Evolutionary conservation across 2,329 filamentous ascomycete genomes (phyloP).

Genomic region (Coniella lustricola): DNA sequence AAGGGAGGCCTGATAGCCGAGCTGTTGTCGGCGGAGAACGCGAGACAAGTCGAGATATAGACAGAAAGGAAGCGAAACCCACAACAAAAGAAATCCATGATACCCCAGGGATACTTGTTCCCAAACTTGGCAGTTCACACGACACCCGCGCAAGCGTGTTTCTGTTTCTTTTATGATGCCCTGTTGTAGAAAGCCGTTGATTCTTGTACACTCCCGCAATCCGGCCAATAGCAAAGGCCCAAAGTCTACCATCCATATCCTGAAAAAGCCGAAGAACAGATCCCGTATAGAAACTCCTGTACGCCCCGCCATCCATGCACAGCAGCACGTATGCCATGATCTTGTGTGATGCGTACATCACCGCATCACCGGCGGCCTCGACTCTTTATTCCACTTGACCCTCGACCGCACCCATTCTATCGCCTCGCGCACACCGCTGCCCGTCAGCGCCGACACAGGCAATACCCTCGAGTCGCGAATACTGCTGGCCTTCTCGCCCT

Average conservation of each 20-base stretch:
- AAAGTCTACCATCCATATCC: too few relatives aligned
- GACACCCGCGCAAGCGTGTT: background rate
- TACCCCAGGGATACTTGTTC: constrained; percentile 24
- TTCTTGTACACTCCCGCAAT: too few relatives aligned
- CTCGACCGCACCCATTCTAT: constrained; percentile 94
- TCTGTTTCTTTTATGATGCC: background rate
- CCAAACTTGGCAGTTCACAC: background rate
- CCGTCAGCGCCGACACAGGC: constrained; percentile 84
- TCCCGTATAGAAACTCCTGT: background rate
- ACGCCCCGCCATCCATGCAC: constrained; percentile 1
- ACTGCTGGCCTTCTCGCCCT: constrained; percentile 79
- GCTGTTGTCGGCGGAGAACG: constrained; percentile 72
- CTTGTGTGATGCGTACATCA: constrained; percentile 43
- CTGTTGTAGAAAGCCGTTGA: background rate
- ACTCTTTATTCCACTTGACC: constrained; percentile 95
- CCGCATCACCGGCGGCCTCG: constrained; percentile 84
- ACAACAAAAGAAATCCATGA: constrained; percentile 23
- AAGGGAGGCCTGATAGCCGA: constrained; percentile 74
- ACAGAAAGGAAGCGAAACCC: constrained; percentile 5
- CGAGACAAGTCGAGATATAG: constrained; percentile 42
- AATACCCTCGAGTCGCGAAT: constrained; percentile 88
- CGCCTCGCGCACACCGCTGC: constrained; percentile 81
- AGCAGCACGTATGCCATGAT: background rate
- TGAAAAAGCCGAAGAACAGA: too few relatives aligned
- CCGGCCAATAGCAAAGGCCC: too few relatives aligned